These are phyloP conservation scores for Pseudocercospora fijiensis DNA, from an alignment of 2,329 filamentous ascomycete genomes.

Conservation along the genomic window DNA sequence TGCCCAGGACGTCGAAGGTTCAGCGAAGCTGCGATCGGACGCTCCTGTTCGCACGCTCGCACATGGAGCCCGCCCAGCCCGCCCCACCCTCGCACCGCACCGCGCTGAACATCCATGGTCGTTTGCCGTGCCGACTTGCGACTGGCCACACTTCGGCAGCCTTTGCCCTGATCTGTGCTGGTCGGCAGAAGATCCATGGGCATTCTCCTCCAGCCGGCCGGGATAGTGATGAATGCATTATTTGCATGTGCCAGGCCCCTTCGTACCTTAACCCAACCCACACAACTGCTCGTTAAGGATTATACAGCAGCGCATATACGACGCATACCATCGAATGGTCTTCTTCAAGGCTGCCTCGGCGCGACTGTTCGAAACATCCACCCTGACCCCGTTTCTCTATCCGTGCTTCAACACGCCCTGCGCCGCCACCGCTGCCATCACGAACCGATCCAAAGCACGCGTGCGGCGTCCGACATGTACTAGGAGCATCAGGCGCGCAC, in stretches of 20 bases:
- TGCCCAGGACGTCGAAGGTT: not conserved
- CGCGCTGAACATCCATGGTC: not conserved
- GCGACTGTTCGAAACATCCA: not conserved
- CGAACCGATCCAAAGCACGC: not conserved
- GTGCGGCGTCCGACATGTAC: not conserved
- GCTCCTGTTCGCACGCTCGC: conserved; percentile 5
- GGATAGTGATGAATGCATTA: not conserved
- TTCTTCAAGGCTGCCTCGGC: conserved; percentile 1
- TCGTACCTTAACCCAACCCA: not conserved
- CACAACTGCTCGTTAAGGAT: not conserved
- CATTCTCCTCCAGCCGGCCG: not conserved
- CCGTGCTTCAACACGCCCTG: conserved; percentile 38
- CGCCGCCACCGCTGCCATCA: conserved; percentile 2
- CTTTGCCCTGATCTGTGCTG: not conserved
- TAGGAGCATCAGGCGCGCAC: not conserved
- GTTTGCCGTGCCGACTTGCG: not conserved
- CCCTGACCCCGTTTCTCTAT: conserved; percentile 47
- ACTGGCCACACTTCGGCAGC: not conserved
- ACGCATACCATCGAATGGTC: not conserved
- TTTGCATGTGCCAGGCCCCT: not conserved
- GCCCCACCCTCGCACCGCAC: not conserved
- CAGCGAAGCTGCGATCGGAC: not conserved
- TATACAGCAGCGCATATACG: not conserved
- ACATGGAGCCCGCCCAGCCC: no score
- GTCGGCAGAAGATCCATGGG: not conserved